Evolutionary conservation across 305 asterid genomes (phyloP), one percentile per base, ranked within the genome.

Genomic region (Solanum chacoense): DNA sequence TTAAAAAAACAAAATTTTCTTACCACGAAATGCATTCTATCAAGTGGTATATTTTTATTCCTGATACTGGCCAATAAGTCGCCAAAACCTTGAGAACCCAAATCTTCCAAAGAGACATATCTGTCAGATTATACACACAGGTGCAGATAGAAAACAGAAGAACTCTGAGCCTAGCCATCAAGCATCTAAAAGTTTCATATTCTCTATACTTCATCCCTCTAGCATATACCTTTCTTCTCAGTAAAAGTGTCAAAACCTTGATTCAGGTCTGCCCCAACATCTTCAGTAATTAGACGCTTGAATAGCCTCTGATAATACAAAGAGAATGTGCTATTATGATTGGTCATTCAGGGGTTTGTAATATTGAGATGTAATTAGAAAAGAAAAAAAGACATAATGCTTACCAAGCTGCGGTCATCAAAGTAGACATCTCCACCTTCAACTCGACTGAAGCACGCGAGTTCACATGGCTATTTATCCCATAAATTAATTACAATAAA

Each of bases 1-100:
- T 13, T 7, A 13, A n/a, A 28, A 75, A 32, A 36, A 14, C 16
- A 4, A 20, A 9, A 11, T 45, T 38, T 40, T 40, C 96, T 95
- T 94, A 97, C 99, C 98, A 96, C 99, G 89, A 96, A 97, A 94
- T 97, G 99, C 98, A 97, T 97, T 93, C 95, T 95, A 86, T 95
- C 95, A 92, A 97, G 98, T 12, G 98, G 95, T 63, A 95, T 94
- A 79, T 90, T 95, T 90, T 94, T 95, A 89, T 94, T 94, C 92
- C 99, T 93, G 89, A 97, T 95, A 88, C 98, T 93, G 88, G 95
- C 93, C 88, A 97, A 97, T 71, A 97, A 94, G 93, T 97, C 98
- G 65, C 99, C 99, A 77, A 97, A 97, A 77, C 99, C 99, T 90
- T 95, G 94, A 89, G 98, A 96, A 76, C 99, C 98, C 93, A 96